Conservation (phyloP, 169 alveolate genomes). For the Cyclospora cayetanensis region DNA sequence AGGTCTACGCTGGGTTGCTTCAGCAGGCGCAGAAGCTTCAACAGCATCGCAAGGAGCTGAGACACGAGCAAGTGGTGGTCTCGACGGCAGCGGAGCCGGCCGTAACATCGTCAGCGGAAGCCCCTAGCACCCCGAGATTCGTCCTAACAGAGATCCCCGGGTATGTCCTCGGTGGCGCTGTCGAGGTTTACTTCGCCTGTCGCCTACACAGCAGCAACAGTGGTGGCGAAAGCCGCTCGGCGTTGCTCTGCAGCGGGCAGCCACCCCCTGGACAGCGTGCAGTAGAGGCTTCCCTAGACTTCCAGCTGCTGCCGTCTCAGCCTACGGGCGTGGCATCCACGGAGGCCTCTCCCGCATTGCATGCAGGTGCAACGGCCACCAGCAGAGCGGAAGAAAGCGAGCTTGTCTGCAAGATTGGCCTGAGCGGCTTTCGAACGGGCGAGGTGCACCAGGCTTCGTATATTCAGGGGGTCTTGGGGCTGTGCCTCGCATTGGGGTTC, state of each 20-base stretch:
- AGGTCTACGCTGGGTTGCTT: neutral
- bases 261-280: neutral
- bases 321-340: neutral
- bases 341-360: neutral
- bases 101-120: neutral
- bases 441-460: neutral
- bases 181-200: neutral
- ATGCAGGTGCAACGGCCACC: neutral
- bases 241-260: neutral
- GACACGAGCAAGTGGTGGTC: neutral
- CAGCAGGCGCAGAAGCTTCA: neutral
- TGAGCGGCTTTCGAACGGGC: neutral
- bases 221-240: neutral
- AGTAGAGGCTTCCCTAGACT: neutral
- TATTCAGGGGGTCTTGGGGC: conserved; percentile 9
- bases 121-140: neutral
- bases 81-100: neutral
- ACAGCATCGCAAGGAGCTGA: neutral
- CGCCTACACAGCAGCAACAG: conserved; percentile 4
- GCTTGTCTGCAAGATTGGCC: neutral
- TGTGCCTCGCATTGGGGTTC: conserved; percentile 31
- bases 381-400: neutral
- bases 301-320: neutral
- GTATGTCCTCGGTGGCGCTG: neutral
- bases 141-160: neutral